Base-by-base conservation (phyloP, 306 rosid species). In the Mimosa pudica region DNA sequence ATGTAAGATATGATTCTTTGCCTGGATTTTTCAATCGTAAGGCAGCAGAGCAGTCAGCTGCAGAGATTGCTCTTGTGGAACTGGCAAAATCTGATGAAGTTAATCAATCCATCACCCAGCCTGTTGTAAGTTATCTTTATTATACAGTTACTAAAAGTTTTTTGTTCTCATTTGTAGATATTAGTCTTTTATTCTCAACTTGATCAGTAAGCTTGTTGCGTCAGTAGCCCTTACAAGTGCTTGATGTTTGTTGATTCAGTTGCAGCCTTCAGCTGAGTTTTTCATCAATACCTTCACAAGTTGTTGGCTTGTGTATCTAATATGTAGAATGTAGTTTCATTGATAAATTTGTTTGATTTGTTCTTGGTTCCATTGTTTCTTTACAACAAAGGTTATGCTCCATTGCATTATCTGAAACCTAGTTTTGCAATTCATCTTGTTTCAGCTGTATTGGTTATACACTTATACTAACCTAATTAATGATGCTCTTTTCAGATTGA, bases 21-120 rank as follows among this genome's bases (percentile, higher is more conserved):
- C 81, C 88, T 49, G 98, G 98, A 2, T 95, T 95, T 81, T 82
- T 81, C 80, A 91, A 91, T 84, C 94, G 97, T 3, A 95, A 95
- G 77, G 93, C 90, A 32, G 98, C 99, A 35, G 97, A 95, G 84
- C 98, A 95, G 84, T 95, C 96, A 10, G 99, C 98, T 72, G 97
- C 99, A 0, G 99, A 95, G 85, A 94, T 95, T 83, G 98, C 99
- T 71, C 88, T 95, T 48, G 42, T 61, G 81, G 96, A 90, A 86
- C 81, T 95, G 85, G 86, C 90, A 57, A 93, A 91, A 75, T 81
- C 93, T 75, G 83, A 78, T 82, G 91, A 79, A 79, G 84, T 86
- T 57, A 82, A 87, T 75, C 88, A 75, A 30, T 77, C 88, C 84
- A 85, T 90, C 79, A 77, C 89, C 48, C 96, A 82, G 42, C 97